These are phyloP conservation scores for Pugionium cornutum DNA, from an alignment of 345 rosid genomes.

Conservation along the genomic window DNA sequence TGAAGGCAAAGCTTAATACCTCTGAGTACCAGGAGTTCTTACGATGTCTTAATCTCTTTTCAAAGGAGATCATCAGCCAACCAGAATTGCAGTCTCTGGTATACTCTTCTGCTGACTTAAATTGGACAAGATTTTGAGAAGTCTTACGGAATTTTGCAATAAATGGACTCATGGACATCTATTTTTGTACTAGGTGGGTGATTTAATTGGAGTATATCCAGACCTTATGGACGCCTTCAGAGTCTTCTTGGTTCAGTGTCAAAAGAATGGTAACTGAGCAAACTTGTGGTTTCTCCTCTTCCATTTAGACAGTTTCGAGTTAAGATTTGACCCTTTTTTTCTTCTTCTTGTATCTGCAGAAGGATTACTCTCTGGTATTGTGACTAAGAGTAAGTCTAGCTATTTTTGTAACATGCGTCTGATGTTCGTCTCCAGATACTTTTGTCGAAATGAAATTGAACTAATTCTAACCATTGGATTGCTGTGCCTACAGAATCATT, in stretches of 20 bases:
- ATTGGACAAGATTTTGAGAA: slow-evolving; percentile 5
- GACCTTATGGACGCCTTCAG: slow-evolving; percentile 84
- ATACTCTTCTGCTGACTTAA: slow-evolving; percentile 17
- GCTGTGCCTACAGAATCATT: slow-evolving; percentile 51
- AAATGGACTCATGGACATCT: neutral
- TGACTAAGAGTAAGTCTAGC: slow-evolving; percentile 77
- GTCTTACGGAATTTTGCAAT: neutral
- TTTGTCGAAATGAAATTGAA: neutral
- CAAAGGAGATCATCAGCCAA: slow-evolving; percentile 77
- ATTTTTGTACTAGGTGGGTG: slow-evolving; percentile 58
- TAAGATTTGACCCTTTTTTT: slow-evolving; percentile 21
- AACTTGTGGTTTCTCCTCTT: slow-evolving; percentile 29
- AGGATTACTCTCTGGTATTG: slow-evolving; percentile 78
- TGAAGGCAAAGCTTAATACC: slow-evolving; percentile 67
- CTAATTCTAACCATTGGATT: slow-evolving; percentile 12
- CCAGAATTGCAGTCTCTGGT: slow-evolving; percentile 85
- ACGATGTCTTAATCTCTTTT: slow-evolving; percentile 80
- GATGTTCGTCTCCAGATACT: slow-evolving; percentile 1
- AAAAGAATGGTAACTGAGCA: slow-evolving; percentile 64
- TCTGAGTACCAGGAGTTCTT: slow-evolving; percentile 83
- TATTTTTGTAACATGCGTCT: neutral
- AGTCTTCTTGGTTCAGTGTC: slow-evolving; percentile 82
- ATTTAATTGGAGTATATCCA: slow-evolving; percentile 76
- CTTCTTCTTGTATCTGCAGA: slow-evolving; percentile 50
- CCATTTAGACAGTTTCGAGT: neutral